phyloP scores from a whole-genome alignment of 306 rosid genomes.

The Pachyrhizus erosus region DNA sequence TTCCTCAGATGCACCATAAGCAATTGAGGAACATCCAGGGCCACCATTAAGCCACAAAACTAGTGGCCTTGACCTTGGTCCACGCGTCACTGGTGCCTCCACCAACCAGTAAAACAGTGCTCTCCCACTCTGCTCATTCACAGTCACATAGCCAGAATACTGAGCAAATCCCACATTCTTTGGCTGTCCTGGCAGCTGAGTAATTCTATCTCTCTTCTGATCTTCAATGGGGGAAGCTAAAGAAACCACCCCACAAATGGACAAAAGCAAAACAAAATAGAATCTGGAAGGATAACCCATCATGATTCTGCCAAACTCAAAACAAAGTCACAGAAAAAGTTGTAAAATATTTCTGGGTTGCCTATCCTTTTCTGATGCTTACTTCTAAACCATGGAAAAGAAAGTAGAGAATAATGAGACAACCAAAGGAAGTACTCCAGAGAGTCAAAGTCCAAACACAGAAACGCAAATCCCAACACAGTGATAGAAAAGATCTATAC shows the following conservation, averaged over 20 bases:
- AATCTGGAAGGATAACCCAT: constrained; percentile 60
- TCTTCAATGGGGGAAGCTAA: constrained; percentile 58
- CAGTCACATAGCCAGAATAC: constrained; percentile 91
- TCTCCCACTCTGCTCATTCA: constrained; percentile 75
- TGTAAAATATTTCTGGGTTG: constrained; percentile 29
- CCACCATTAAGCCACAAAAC: constrained; percentile 98
- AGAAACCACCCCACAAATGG: constrained; percentile 55
- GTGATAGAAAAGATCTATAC: constrained; percentile 39
- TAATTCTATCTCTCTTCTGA: constrained; percentile 75
- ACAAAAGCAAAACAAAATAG: constrained; percentile 51
- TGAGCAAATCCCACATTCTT: constrained; percentile 73
- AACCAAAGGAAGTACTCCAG: constrained; percentile 21
- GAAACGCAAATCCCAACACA: constrained; percentile 41
- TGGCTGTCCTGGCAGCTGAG: constrained; percentile 84
- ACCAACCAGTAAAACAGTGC: constrained; percentile 93
- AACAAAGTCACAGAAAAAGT: constrained; percentile 30
- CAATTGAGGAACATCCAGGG: constrained; percentile 98
- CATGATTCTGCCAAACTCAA: constrained; percentile 21
- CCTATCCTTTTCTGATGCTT: constrained; percentile 19
- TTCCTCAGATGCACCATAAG: constrained; percentile 95
- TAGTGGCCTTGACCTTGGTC: constrained; percentile 77
- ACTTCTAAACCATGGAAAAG: constrained; percentile 12
- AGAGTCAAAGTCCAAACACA: constrained; percentile 26
- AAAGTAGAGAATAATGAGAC: constrained; percentile 24
- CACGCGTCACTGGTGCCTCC: constrained; percentile 70